phyloP scores from a whole-genome alignment of 306 rosid species.

The Ormosia emarginata region DNA sequence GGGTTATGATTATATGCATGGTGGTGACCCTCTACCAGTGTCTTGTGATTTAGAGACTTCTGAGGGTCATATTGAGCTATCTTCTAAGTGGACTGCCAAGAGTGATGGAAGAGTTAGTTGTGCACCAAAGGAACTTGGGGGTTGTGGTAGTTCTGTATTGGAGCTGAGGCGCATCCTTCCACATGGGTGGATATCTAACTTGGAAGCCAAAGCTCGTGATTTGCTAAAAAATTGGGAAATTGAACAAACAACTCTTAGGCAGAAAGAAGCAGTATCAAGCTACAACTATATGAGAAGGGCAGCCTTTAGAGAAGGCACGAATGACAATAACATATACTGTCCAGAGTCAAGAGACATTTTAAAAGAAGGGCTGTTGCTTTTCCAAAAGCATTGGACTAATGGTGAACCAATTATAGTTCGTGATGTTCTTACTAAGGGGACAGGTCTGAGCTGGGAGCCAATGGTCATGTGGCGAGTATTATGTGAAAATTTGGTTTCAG shows the following conservation, averaged over 20 bases:
- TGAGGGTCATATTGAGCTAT: constrained; percentile 27
- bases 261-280: constrained; percentile 23
- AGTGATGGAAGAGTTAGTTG: constrained; percentile 55
- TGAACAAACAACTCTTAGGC: constrained; percentile 20
- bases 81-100: constrained; percentile 45
- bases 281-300: constrained; percentile 36
- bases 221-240: constrained; percentile 20
- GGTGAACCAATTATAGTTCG: constrained; percentile 76
- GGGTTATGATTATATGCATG: constrained; percentile 79
- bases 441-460: constrained; percentile 93
- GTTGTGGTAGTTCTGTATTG: constrained; percentile 54
- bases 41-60: constrained; percentile 27
- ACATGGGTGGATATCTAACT: constrained; percentile 48
- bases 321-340: constrained; percentile 49
- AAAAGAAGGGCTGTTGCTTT: constrained; percentile 35
- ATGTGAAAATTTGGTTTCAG: constrained; percentile 51
- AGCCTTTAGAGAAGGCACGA: constrained; percentile 44
- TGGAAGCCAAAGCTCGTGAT: constrained; percentile 49
- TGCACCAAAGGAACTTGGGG: constrained; percentile 62
- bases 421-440: constrained; percentile 61
- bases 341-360: constrained; percentile 43
- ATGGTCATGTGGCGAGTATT: constrained; percentile 90
- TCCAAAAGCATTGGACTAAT: constrained; percentile 61
- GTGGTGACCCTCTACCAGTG: constrained; percentile 54
- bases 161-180: constrained; percentile 68